Evolutionary conservation across 1,284 basidiomycete species (phyloP).

Genomic region (Thelephora terrestris): DNA sequence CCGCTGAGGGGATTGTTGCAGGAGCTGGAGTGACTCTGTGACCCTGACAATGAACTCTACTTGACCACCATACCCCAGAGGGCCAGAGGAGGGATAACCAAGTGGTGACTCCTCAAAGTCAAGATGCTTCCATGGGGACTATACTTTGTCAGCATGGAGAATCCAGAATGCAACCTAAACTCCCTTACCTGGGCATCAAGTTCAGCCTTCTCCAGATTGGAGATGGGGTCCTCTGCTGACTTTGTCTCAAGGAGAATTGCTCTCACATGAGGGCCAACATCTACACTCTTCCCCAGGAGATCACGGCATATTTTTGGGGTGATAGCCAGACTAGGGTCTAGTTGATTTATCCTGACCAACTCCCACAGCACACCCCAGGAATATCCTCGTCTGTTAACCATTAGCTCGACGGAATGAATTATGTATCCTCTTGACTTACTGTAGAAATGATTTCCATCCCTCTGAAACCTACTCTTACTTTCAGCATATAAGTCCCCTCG

Average conservation of each 20-base stretch:
- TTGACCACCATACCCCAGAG: conserved; percentile 25
- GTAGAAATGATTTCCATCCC: too few species aligned
- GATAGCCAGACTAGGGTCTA: neutral
- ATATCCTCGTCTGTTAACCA: neutral
- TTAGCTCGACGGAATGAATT: too few species aligned
- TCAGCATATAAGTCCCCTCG: too few species aligned
- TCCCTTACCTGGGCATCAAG: too few species aligned
- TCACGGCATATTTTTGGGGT: neutral
- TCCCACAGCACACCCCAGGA: neutral
- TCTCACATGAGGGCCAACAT: neutral
- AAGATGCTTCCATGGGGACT: conserved; percentile 30
- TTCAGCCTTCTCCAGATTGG: too few species aligned
- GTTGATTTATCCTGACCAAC: neutral
- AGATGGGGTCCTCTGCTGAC: too few species aligned
- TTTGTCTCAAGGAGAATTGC: neutral
- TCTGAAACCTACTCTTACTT: too few species aligned
- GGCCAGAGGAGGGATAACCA: conserved; percentile 1
- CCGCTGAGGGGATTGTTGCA: conserved; percentile 24
- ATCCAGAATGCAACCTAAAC: too few species aligned
- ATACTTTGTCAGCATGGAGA: neutral
- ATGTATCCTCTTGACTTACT: too few species aligned
- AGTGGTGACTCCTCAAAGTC: conserved; percentile 23
- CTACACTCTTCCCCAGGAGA: neutral
- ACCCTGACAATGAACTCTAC: conserved; percentile 24
- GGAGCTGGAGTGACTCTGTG: conserved; percentile 11